phyloP scores from a whole-genome alignment of 1,284 basidiomycete species.

The Tremellales sp. region DNA sequence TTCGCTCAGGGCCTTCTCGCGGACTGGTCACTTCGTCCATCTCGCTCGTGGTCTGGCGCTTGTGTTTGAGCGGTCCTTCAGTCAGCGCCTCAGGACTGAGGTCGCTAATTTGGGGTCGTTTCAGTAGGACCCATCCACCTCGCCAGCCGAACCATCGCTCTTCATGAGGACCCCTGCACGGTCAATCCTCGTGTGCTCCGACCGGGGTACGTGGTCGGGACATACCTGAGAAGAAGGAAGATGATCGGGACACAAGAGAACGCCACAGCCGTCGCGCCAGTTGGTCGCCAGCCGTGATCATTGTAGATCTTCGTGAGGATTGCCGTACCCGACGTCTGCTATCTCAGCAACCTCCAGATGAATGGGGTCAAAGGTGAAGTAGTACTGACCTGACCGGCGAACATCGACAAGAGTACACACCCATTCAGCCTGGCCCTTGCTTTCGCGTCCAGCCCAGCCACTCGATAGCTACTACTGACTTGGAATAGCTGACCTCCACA shows the following conservation, averaged over 20 bases:
- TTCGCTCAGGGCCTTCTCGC: not conserved
- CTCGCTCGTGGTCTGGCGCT: too few species aligned
- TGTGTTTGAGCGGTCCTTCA: slow-evolving; percentile 10
- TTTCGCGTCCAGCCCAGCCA: slow-evolving; percentile 54
- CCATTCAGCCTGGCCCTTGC: slow-evolving; percentile 63
- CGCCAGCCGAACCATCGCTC: slow-evolving; percentile 39
- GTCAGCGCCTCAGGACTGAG: slow-evolving; percentile 31
- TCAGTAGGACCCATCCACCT: slow-evolving; percentile 31
- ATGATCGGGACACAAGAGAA: slow-evolving; percentile 49
- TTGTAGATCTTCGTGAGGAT: slow-evolving; percentile 61
- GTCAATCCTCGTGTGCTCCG: not conserved
- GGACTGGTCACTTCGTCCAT: too few species aligned
- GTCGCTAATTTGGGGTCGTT: slow-evolving; percentile 25
- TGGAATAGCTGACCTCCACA: slow-evolving; percentile 53
- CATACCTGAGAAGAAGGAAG: slow-evolving; percentile 15
- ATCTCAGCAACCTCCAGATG: slow-evolving; percentile 2
- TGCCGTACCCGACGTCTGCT: slow-evolving; percentile 58
- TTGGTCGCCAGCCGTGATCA: slow-evolving; percentile 59
- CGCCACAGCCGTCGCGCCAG: slow-evolving; percentile 55
- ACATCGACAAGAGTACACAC: slow-evolving; percentile 56
- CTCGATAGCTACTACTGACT: slow-evolving; percentile 40
- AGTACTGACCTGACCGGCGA: slow-evolving; percentile 27
- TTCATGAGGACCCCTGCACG: slow-evolving; percentile 36
- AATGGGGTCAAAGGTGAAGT: not conserved
- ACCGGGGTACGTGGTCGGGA: not conserved